Evolutionary conservation across 148 eudicot species (phyloP).

Genomic region (Heliosperma pusillum): DNA sequence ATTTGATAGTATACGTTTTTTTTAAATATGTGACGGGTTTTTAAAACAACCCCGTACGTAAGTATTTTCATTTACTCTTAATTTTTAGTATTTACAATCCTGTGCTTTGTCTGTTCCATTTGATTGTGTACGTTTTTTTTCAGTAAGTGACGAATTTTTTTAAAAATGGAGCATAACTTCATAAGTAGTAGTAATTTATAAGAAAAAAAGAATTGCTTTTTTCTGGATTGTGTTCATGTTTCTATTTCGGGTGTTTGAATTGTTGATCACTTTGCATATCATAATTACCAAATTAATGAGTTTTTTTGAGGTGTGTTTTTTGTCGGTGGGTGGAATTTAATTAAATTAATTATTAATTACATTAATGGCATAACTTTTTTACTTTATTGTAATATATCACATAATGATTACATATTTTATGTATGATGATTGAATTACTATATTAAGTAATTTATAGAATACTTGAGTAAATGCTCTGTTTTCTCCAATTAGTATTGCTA

Average conservation of each 20-base stretch:
- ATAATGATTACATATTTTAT: neutral
- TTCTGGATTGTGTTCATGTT: neutral
- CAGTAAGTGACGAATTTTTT: neutral
- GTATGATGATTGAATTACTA: neutral
- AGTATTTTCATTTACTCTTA: too few relatives aligned
- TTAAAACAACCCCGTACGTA: too few relatives aligned
- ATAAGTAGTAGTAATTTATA: too few relatives aligned
- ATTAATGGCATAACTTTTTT: neutral
- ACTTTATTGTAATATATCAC: neutral
- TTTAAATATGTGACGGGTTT: neutral
- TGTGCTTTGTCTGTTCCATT: neutral
- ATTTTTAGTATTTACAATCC: too few relatives aligned
- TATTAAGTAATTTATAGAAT: neutral
- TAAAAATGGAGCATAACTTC: neutral
- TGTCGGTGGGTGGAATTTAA: conserved; percentile 13
- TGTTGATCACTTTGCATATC: conserved; percentile 6
- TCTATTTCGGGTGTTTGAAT: conserved; percentile 3
- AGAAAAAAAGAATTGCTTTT: neutral
- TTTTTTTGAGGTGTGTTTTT: conserved; percentile 8
- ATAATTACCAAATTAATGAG: conserved; percentile 9
- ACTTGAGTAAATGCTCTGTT: conserved; percentile 4
- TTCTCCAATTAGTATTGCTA: neutral
- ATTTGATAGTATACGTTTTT: neutral
- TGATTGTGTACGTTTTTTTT: neutral
- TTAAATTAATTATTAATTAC: conserved; percentile 4